Evolutionary conservation across 1,284 basidiomycete species (phyloP), one percentile per base, ranked within the genome.

Genomic region (Puccinia horiana): DNA sequence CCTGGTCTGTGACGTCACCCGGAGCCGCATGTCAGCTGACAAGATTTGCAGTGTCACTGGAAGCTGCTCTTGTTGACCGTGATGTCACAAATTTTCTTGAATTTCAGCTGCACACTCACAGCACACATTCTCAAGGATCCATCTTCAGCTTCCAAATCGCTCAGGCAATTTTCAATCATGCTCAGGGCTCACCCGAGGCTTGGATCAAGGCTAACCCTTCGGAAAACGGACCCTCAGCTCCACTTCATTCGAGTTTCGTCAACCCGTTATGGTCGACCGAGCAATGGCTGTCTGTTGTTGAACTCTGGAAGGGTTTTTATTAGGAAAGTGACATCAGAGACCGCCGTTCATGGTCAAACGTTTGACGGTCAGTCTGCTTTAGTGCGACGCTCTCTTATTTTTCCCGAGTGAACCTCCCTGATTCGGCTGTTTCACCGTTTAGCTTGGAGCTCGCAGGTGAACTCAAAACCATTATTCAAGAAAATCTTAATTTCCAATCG

Each of bases 401-500:
- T 56, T 56, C 54, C 58, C 58, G 58, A 26, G 58, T 35, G n/a
- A 35, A 11, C 8, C 26, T 61, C 1, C 12, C 58, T 61, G 58
- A 61, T 61, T 35, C 1, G 58, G 26, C 29, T 35, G n/a, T 61
- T 29, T 1, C 32, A 5, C 29, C 29, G 58, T 26, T 29, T 35
- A 75, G 73, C 73, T 42, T 75, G 73, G 73, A 75, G 49, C 29
- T 35, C 49, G 1, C 73, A 75, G 42, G 42, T 26, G 23, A 52
- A 77, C 32, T 61, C 44, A 5, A 81, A 75, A 40, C 67, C 79
- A 23, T 35, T 81, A 29, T 75, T 75, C 35, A 67, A 65, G 29
- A 81, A 81, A 29, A 75, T 81, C 29, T 35, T 81, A 35, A 81
- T 81, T 65, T 72, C 79, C 9, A 81, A 81, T 54, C 65, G 78